Base-by-base conservation (phyloP, 208 protist genomes). In the Crithidia mellificae region DNA sequence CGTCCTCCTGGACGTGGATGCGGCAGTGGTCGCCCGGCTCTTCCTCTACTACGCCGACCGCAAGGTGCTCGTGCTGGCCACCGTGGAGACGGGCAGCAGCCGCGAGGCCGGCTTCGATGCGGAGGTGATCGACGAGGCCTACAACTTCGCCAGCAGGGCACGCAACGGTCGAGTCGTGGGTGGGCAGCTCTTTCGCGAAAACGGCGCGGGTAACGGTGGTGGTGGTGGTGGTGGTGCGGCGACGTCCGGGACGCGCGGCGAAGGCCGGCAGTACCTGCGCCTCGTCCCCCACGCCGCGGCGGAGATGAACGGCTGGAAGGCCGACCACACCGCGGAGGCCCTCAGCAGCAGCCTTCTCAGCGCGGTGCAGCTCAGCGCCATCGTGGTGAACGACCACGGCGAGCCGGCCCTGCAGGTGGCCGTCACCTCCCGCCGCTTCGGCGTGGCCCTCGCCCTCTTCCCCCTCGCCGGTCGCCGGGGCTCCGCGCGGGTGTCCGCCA, bases 41-140 rank as follows among this genome's bases (percentile, higher is more conserved):
- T 79, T 83, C 43, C 68, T 83, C 20, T 83, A 72, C 49, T 83
- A 83, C 51, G 78, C 70, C 7, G 78, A 79, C 54, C 72, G 72
- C 59, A 73, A 76, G 24, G 72, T 83, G 52, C 47, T 83, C 11
- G 68, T 76, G 34, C 59, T 83, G 32, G 72, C 70, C 24, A 83
- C 78, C 9, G 72, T 83, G n/a, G 72, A 67, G 38, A 72, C 64
- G 12, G 43, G 47, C 61, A 61, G 61, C 61, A 47, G 61, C 47
- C 6, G 54, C 19, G 34, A 41, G 41, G 47, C 38, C 63, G 46
- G 57, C 50, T 47, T 53, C 63, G 38, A 39, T 41, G 12, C 36
- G 3, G 38, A 58, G 34, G 20, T 64, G 24, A 56, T 64, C 39
- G 54, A 77, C 57, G 71, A 51, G 55, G 47, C 47, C 44, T 69